Evolutionary conservation across 305 asterid genomes (phyloP).

Genomic region (Lippia alba): DNA sequence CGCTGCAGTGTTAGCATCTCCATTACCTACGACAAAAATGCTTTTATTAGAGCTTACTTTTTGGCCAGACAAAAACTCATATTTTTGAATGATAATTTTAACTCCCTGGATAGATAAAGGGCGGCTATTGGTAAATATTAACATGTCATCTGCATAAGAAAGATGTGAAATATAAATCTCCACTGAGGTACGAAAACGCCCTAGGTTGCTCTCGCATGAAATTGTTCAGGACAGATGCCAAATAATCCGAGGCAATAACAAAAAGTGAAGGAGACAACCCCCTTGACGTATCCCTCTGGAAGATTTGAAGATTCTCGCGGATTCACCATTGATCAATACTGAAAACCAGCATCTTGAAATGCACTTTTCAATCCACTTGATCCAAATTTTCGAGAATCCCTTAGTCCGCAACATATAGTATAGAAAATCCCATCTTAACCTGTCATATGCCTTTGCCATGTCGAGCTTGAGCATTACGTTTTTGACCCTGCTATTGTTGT

Average conservation of each 20-base stretch:
- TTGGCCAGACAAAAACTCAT: too few species aligned
- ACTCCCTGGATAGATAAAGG: too few species aligned
- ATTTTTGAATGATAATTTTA: too few species aligned
- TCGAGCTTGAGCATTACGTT: neutral
- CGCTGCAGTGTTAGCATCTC: too few species aligned
- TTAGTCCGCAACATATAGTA: too few species aligned
- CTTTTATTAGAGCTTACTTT: too few species aligned
- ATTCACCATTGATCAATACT: neutral
- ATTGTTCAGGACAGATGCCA: neutral
- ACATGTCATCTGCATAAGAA: neutral
- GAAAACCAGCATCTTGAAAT: neutral
- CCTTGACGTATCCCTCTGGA: neutral
- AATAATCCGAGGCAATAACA: neutral
- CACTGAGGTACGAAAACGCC: too few species aligned
- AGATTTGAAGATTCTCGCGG: neutral
- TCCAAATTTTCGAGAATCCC: too few species aligned
- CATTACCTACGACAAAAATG: too few species aligned
- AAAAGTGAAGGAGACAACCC: neutral
- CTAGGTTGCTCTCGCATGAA: too few species aligned
- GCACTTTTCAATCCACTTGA: neutral
- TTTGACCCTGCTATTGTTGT: too few species aligned
- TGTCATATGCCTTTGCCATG: neutral
- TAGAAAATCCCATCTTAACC: neutral
- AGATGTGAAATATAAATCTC: neutral
- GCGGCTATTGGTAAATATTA: neutral